Conservation (phyloP, 2,329 filamentous ascomycete species). For the Pestalotiopsis sp. region DNA sequence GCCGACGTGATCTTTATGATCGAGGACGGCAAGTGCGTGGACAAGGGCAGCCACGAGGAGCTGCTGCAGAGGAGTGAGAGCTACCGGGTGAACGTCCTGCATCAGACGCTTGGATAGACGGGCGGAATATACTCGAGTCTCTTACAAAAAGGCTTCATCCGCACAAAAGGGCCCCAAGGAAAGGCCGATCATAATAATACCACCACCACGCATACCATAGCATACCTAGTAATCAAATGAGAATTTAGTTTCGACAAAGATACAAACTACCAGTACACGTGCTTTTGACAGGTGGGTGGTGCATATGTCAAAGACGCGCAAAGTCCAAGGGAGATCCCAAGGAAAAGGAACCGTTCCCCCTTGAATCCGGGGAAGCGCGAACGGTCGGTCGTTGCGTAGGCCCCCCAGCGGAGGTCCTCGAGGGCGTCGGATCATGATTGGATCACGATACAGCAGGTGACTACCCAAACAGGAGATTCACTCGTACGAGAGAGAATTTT, state of each 20-base stretch:
- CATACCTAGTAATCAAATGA: not conserved
- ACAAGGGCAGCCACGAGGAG: constrained; percentile 56
- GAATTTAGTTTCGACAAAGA: not conserved
- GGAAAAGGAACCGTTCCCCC: not conserved
- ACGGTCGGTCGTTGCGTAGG: not conserved
- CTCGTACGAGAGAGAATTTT: not conserved
- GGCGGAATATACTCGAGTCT: not conserved
- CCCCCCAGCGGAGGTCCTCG: no score
- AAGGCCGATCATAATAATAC: not conserved
- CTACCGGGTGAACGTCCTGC: constrained; percentile 54
- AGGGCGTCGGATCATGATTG: not conserved
- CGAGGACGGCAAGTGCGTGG: constrained; percentile 54
- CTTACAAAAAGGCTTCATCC: not conserved
- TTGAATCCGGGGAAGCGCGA: constrained; percentile 3
- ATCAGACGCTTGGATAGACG: constrained; percentile 41
- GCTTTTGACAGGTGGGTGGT: not conserved
- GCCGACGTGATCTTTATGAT: constrained; percentile 62
- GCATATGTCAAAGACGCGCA: not conserved
- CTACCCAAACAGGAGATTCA: not conserved
- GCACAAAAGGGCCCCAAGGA: not conserved
- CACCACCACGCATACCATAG: not conserved
- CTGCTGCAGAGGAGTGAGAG: constrained; percentile 54
- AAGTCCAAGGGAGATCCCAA: not conserved
- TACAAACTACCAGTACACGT: not conserved
- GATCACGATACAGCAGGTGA: not conserved